Evolutionary conservation across 768 basidiomycete genomes (phyloP).

Genomic region (Xerocomus spinulosus): DNA sequence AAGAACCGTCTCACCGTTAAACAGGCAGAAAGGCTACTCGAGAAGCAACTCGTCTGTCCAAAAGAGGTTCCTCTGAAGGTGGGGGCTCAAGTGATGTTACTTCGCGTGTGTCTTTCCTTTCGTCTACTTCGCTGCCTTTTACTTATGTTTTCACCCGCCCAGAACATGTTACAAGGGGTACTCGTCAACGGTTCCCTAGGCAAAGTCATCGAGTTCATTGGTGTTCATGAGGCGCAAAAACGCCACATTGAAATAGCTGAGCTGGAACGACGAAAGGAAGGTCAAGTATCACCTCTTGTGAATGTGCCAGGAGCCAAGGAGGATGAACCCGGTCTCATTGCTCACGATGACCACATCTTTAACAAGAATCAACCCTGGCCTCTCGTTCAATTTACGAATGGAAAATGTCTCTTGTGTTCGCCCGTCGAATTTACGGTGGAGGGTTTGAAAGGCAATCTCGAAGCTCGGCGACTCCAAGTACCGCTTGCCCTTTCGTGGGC

Average conservation of each 20-base stretch:
- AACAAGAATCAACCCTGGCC: constrained; percentile 26
- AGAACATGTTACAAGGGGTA: constrained; percentile 32
- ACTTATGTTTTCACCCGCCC: not conserved
- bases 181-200: constrained; percentile 92
- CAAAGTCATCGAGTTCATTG: constrained; percentile 45
- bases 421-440: constrained; percentile 34
- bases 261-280: constrained; percentile 18
- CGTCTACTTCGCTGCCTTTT: not conserved
- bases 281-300: not conserved
- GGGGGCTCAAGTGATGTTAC: constrained; percentile 79
- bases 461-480: constrained; percentile 47
- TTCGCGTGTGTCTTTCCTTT: constrained; percentile 23
- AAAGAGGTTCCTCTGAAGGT: constrained; percentile 48
- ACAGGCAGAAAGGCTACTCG: constrained; percentile 34
- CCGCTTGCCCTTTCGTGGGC: constrained; percentile 92
- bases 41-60: constrained; percentile 49
- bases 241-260: constrained; percentile 29
- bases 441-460: constrained; percentile 30
- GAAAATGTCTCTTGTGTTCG: constrained; percentile 24
- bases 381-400: constrained; percentile 35
- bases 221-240: constrained; percentile 26
- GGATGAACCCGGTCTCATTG: constrained; percentile 10
- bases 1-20: constrained; percentile 28
- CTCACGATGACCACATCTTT: constrained; percentile 14
- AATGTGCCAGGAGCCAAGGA: not conserved